A percentile compares a stretch with the other conserved stretches of the same genome.
These are phyloP conservation scores for Trichoderma lentiforme DNA, from an alignment of 2,329 filamentous ascomycete species.

Conservation along the genomic window DNA sequence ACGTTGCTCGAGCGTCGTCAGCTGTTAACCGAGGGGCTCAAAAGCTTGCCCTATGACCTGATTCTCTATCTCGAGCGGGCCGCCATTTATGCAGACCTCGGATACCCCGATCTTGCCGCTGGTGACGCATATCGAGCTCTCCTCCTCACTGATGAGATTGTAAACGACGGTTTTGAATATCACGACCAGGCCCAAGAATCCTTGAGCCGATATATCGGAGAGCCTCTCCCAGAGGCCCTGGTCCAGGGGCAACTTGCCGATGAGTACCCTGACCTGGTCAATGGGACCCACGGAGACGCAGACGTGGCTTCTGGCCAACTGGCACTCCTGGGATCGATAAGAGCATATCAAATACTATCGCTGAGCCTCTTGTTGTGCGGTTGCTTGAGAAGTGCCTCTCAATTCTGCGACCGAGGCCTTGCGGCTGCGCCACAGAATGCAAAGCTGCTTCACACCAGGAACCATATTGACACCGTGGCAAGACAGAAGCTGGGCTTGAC, in stretches of 20 bases:
- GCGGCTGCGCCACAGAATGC: constrained; percentile 51
- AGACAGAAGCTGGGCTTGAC: constrained; percentile 46
- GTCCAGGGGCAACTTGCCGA: constrained; percentile 41
- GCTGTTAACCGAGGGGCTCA: constrained; percentile 54
- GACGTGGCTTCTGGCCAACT: constrained; percentile 39
- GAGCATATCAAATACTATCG: constrained; percentile 58
- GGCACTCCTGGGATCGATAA: constrained; percentile 49
- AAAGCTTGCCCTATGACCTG: constrained; percentile 55
- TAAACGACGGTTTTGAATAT: constrained; percentile 78
- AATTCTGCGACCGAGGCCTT: constrained; percentile 63
- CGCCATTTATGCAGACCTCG: constrained; percentile 66
- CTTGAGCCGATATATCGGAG: constrained; percentile 37
- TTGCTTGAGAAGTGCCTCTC: constrained; percentile 64
- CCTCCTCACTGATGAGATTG: constrained; percentile 77
- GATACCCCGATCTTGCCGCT: constrained; percentile 84
- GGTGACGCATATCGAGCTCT: constrained; percentile 89
- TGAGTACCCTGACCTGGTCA: constrained; percentile 33
- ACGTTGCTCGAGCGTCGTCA: constrained; percentile 53
- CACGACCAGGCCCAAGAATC: constrained; percentile 63
- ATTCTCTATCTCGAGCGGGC: constrained; percentile 68
- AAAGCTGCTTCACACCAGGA: constrained; percentile 52
- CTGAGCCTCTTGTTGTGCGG: constrained; percentile 60
- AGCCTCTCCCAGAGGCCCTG: constrained; percentile 44
- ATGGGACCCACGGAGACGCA: constrained; percentile 33
- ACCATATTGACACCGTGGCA: constrained; percentile 52